phyloP scores from a whole-genome alignment of 1,284 basidiomycete species.

The Xanthoconium separans region DNA sequence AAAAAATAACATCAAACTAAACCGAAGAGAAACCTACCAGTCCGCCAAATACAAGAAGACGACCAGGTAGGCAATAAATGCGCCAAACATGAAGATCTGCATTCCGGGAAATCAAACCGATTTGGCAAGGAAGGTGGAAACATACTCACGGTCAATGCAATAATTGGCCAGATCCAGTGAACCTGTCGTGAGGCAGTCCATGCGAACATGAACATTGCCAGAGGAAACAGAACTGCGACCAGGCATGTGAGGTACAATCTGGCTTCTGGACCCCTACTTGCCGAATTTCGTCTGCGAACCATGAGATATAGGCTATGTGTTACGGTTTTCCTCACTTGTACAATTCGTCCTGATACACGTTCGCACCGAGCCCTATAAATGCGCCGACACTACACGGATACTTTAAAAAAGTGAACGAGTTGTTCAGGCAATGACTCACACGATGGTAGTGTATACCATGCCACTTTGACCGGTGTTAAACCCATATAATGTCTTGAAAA shows the following conservation, averaged over 20 bases:
- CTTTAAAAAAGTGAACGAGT: not conserved
- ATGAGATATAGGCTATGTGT: not conserved
- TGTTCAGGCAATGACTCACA: constrained; percentile 41
- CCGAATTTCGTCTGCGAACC: not conserved
- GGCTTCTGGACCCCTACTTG: not conserved
- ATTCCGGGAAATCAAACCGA: constrained; percentile 16
- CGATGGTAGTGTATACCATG: constrained; percentile 53
- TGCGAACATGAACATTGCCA: not conserved
- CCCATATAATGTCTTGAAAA: constrained; percentile 60
- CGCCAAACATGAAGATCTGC: constrained; percentile 45
- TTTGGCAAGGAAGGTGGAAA: not conserved
- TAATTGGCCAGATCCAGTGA: not conserved
- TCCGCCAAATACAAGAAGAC: not conserved
- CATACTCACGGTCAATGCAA: not conserved
- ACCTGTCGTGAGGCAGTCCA: not conserved
- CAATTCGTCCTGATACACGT: constrained; percentile 36
- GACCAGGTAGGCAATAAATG: constrained; percentile 11
- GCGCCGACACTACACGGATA: constrained; percentile 58
- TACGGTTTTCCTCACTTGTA: not conserved
- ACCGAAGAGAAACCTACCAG: not conserved
- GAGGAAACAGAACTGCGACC: not conserved
- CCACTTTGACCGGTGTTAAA: constrained; percentile 69
- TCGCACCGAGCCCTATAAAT: constrained; percentile 53
- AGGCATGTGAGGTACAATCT: not conserved
- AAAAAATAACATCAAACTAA: not conserved